Evolutionary conservation across 768 basidiomycete species (phyloP).

Genomic region (Arthromyces matolae): DNA sequence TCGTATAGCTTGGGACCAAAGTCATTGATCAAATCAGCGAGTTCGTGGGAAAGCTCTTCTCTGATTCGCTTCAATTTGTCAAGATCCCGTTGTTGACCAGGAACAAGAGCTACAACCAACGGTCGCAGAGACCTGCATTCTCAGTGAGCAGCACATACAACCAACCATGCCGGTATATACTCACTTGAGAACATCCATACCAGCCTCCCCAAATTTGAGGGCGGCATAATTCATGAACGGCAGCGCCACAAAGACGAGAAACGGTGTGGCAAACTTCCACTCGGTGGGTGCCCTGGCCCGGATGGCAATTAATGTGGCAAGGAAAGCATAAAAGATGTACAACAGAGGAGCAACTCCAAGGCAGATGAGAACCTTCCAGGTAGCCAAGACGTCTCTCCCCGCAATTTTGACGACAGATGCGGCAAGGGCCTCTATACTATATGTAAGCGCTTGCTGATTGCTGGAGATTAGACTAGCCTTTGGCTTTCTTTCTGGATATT

Average conservation of each 20-base stretch:
- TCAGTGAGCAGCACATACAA: slow-evolving; percentile 3
- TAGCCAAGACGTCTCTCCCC: slow-evolving; percentile 93
- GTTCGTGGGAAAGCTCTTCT: slow-evolving; percentile 74
- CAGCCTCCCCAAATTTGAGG: slow-evolving; percentile 96
- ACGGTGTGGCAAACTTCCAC: slow-evolving; percentile 73
- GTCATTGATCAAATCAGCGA: slow-evolving; percentile 79
- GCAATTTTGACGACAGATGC: slow-evolving; percentile 94
- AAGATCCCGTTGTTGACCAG: slow-evolving; percentile 82
- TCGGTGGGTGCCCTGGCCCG: slow-evolving; percentile 58
- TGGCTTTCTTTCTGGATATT: slow-evolving; percentile 85
- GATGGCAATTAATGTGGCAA: slow-evolving; percentile 71
- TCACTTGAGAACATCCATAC: slow-evolving; percentile 94
- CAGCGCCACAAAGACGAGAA: slow-evolving; percentile 66
- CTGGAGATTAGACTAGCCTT: slow-evolving; percentile 45
- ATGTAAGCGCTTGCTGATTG: not conserved
- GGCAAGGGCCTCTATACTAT: slow-evolving; percentile 79
- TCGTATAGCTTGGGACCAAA: slow-evolving; percentile 85
- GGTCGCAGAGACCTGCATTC: slow-evolving; percentile 78
- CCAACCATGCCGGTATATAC: slow-evolving; percentile 22
- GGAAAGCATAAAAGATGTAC: slow-evolving; percentile 77
- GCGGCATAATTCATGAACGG: slow-evolving; percentile 92
- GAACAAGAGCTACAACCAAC: slow-evolving; percentile 80
- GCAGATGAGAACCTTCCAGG: slow-evolving; percentile 96
- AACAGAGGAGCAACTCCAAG: slow-evolving; percentile 86
- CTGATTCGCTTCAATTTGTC: slow-evolving; percentile 74